phyloP scores from a whole-genome alignment of 2,329 filamentous ascomycete species.

The Penicillium crustosum region DNA sequence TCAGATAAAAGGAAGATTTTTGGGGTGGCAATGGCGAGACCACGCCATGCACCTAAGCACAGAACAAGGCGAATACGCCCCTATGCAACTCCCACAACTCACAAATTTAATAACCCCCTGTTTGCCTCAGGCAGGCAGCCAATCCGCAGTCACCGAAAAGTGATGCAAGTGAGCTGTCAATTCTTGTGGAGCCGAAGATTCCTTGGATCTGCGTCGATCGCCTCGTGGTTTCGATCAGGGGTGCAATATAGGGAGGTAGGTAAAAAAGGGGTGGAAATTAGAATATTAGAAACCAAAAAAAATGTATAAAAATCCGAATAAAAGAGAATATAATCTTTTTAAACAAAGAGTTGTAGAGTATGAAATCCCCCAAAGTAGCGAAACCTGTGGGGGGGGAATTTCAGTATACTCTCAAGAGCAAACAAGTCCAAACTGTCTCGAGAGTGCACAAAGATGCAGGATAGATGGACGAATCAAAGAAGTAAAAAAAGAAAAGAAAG shows the following conservation, averaged over 20 bases:
- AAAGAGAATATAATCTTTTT: constrained; percentile 1
- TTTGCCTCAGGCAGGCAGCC: constrained; percentile 31
- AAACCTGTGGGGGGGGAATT: neutral
- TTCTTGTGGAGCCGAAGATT: constrained; percentile 25
- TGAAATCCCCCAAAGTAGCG: neutral
- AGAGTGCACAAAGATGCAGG: neutral
- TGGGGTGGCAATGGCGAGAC: constrained; percentile 4
- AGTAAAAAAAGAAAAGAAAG: constrained; percentile 17
- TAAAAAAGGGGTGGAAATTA: constrained; percentile 3
- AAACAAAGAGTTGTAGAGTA: neutral
- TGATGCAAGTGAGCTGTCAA: constrained; percentile 33
- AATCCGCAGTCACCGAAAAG: constrained; percentile 25
- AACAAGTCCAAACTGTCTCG: constrained; percentile 9
- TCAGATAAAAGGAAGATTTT: constrained; percentile 19
- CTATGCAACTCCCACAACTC: constrained; percentile 8
- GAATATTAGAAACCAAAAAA: neutral
- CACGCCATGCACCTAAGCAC: constrained; percentile 11
- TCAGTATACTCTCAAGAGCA: constrained; percentile 1
- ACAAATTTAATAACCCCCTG: constrained; percentile 17
- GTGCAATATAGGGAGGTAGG: neutral
- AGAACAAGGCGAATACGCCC: constrained; percentile 5
- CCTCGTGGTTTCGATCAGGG: constrained; percentile 21
- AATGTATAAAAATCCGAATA: neutral
- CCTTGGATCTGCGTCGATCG: constrained; percentile 25
- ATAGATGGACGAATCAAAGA: constrained; percentile 9